These are phyloP conservation scores for Ascochyta clinopodiicola DNA, from an alignment of 2,329 filamentous ascomycete species.

Conservation along the genomic window DNA sequence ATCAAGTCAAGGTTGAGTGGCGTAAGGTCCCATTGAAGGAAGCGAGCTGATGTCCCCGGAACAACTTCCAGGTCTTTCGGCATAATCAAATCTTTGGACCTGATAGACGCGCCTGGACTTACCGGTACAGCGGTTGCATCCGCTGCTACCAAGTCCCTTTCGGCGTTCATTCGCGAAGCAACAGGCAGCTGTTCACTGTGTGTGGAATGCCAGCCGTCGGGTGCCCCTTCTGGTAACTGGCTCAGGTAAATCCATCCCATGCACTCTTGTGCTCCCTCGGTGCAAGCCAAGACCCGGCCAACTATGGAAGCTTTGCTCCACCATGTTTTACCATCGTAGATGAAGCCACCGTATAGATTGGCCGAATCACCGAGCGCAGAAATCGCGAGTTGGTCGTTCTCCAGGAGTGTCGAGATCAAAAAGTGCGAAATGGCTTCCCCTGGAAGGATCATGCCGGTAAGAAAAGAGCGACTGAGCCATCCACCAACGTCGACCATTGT, in stretches of 20 bases:
- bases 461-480: constrained; percentile 63
- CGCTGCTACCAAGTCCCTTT: constrained; percentile 37
- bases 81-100: constrained; percentile 47
- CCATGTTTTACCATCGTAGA: constrained; percentile 58
- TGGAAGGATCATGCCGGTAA: constrained; percentile 62
- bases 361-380: constrained; percentile 57
- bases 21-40: constrained; percentile 39
- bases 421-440: constrained; percentile 61
- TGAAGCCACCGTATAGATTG: constrained; percentile 62
- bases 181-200: constrained; percentile 41
- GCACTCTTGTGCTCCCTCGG: constrained; percentile 55
- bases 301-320: constrained; percentile 65
- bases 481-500: constrained; percentile 50
- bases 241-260: constrained; percentile 62
- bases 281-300: constrained; percentile 59
- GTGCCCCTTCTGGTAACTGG: constrained; percentile 49
- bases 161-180: constrained; percentile 49
- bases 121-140: constrained; percentile 48
- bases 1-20: constrained; percentile 30
- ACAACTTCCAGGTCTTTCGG: constrained; percentile 41
- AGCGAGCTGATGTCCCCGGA: constrained; percentile 26
- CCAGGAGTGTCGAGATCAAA: constrained; percentile 62
- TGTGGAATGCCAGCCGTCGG: constrained; percentile 60
- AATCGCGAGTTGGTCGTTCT: constrained; percentile 61
- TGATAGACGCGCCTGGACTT: constrained; percentile 22